Percentiles rank a stretch among this genome's conserved stretches.
Conservation (phyloP, 1,284 basidiomycete genomes). For the Ceratobasidium sp. region DNA sequence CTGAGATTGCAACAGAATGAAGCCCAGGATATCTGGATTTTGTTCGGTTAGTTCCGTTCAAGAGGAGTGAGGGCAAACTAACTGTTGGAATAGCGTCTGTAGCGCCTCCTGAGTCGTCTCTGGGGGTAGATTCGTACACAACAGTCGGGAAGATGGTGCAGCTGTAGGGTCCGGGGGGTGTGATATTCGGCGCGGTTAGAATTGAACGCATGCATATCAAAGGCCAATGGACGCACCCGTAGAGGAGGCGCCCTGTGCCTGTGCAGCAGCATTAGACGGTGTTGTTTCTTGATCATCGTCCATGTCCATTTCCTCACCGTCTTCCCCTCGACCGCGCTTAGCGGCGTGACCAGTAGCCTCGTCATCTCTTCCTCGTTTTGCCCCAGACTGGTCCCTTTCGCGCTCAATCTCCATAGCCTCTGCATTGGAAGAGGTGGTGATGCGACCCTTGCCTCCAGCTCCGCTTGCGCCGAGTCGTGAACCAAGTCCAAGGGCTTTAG, state of each 20-base stretch:
- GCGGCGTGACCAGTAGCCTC: constrained; percentile 62
- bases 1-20: constrained; percentile 72
- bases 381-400: constrained; percentile 36
- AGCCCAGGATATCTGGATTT: constrained; percentile 76
- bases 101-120: constrained; percentile 84
- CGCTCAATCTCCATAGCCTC: not conserved
- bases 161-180: constrained; percentile 49
- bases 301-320: constrained; percentile 86
- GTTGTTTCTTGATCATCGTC: constrained; percentile 70
- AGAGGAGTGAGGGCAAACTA: constrained; percentile 54
- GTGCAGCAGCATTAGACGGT: constrained; percentile 22
- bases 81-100: constrained; percentile 89
- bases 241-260: constrained; percentile 52
- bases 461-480: constrained; percentile 40
- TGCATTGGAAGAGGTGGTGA: constrained; percentile 43
- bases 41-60: not conserved
- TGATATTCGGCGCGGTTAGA: not conserved
- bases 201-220: constrained; percentile 55
- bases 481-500: constrained; percentile 28
- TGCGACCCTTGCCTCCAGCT: constrained; percentile 31
- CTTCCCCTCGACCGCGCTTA: constrained; percentile 72
- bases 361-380: constrained; percentile 68
- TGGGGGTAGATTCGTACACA: constrained; percentile 82
- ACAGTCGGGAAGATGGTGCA: constrained; percentile 69
- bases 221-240: constrained; percentile 35